Percentiles rank a stretch among this genome's conserved stretches.
These are phyloP conservation scores for Plasmodium relictum DNA, from an alignment of 169 alveolate species.

Conservation along the genomic window DNA sequence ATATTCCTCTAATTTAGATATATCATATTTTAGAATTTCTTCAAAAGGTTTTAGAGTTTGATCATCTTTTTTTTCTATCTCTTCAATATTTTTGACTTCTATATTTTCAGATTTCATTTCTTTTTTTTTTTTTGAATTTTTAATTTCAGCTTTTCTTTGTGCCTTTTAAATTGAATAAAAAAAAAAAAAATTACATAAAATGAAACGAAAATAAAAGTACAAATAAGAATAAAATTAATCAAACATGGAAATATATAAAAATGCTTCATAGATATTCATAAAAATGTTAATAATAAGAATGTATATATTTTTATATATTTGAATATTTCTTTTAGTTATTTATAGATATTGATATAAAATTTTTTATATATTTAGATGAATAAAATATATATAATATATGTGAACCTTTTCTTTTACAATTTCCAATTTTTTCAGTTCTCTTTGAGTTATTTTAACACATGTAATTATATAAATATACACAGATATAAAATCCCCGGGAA, in stretches of 20 bases:
- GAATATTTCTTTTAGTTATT: background rate
- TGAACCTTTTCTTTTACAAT: slow-evolving; percentile 48
- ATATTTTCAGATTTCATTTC: background rate
- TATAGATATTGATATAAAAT: background rate
- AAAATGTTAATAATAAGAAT: background rate
- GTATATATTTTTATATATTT: background rate
- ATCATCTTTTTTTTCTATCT: background rate
- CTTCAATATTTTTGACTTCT: slow-evolving; percentile 7
- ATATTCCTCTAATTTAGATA: background rate
- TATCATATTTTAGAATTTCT: slow-evolving; percentile 30
- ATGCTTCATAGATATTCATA: background rate
- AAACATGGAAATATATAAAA: background rate
- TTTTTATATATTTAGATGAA: background rate
- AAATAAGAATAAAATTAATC: background rate
- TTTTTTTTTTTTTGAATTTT: slow-evolving; percentile 29
- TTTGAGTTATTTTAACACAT: slow-evolving; percentile 65
- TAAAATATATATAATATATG: background rate
- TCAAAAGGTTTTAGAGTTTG: background rate
- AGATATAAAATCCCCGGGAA: slow-evolving; percentile 58
- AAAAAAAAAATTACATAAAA: background rate
- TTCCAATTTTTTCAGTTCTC: slow-evolving; percentile 47
- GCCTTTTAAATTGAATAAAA: slow-evolving; percentile 12
- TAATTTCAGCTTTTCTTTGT: slow-evolving; percentile 53
- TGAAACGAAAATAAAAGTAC: background rate
- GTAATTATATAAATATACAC: slow-evolving; percentile 53